Percentiles rank a stretch among this genome's conserved stretches.
Conservation (phyloP, 257 asterid genomes). For the Craterostigma plantagineum region DNA sequence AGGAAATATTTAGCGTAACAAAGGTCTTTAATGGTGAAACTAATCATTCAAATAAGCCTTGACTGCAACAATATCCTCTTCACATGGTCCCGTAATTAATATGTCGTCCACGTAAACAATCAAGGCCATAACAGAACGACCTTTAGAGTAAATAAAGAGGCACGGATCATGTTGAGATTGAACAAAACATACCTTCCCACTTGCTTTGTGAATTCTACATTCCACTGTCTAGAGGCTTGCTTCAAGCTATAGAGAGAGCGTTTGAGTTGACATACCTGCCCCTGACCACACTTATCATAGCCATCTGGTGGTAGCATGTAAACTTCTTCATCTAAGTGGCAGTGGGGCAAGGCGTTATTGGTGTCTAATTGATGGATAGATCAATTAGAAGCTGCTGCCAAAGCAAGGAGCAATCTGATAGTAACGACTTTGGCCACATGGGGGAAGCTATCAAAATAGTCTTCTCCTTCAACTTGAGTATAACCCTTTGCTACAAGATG, state of each 20-base stretch:
- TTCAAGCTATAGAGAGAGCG: not conserved
- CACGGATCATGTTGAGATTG: not conserved
- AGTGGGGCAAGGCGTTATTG: not conserved
- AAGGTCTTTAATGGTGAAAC: not conserved
- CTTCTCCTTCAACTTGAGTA: not conserved
- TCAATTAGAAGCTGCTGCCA: not conserved
- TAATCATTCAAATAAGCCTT: not conserved
- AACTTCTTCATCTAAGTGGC: not conserved
- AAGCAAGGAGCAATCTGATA: not conserved
- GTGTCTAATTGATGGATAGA: not conserved
- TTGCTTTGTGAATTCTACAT: too few relatives aligned
- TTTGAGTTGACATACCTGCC: too few relatives aligned
- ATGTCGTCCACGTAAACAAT: not conserved
- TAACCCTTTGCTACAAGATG: not conserved
- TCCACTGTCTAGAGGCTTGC: not conserved
- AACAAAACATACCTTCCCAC: not conserved
- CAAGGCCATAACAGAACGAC: not conserved
- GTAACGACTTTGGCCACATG: not conserved
- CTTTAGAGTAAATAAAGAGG: not conserved
- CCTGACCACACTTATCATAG: too few relatives aligned
- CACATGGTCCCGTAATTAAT: not conserved
- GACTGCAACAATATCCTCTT: not conserved
- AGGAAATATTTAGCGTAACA: too few relatives aligned
- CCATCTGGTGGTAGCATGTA: too few relatives aligned
- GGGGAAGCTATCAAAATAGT: not conserved